Conservation (phyloP, 352 stramenopile species). For the Globisporangium paddicum region DNA sequence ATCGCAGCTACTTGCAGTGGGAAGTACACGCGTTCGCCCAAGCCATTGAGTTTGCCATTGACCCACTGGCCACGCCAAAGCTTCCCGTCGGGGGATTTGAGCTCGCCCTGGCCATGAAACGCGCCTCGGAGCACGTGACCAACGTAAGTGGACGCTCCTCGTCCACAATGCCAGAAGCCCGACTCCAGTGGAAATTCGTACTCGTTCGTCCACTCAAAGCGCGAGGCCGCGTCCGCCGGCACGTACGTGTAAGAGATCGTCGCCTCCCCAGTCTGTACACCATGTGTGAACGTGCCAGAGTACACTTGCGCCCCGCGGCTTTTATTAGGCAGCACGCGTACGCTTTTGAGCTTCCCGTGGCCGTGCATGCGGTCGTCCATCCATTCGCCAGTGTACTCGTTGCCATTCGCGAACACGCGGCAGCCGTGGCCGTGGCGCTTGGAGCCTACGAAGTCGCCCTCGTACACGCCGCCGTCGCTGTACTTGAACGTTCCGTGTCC, state of each 20-base stretch:
- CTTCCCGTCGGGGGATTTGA: conserved; percentile 54
- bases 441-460: conserved; percentile 39
- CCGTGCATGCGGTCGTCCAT: conserved; percentile 56
- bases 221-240: conserved; percentile 15
- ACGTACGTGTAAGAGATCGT: conserved; percentile 38
- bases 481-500: conserved; percentile 43
- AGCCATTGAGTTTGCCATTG: conserved; percentile 42
- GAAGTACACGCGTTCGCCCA: conserved; percentile 45
- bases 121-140: conserved; percentile 43
- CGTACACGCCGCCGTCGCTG: conserved; percentile 48
- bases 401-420: conserved; percentile 45
- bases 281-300: conserved; percentile 38
- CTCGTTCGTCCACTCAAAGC: conserved; percentile 44
- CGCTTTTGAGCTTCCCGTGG: conserved; percentile 28
- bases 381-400: conserved; percentile 60
- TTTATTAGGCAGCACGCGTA: neutral
- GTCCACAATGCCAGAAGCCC: conserved; percentile 51
- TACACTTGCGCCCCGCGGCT: conserved; percentile 26
- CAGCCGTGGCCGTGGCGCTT: conserved; percentile 49
- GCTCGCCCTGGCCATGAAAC: conserved; percentile 56
- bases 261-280: conserved; percentile 38
- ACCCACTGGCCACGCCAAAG: conserved; percentile 48
- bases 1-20: conserved; percentile 39
- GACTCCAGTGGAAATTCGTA: conserved; percentile 68
- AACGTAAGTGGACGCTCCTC: conserved; percentile 48